Evolutionary conservation across 2,329 filamentous ascomycete genomes (phyloP).

Genomic region (Alternaria angustiovoidea): DNA sequence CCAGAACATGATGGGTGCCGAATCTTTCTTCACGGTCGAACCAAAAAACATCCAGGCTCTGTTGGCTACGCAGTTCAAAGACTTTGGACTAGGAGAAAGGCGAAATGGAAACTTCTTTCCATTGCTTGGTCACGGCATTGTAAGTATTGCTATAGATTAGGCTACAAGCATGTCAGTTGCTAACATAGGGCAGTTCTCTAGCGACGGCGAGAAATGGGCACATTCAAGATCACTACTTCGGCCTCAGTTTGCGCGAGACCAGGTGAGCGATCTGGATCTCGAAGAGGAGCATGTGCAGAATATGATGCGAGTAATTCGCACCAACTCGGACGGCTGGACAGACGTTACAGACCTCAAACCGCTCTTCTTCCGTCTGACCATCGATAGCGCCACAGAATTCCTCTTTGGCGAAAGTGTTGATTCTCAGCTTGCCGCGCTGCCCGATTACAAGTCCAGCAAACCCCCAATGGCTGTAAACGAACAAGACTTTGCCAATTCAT

Average conservation of each 20-base stretch:
- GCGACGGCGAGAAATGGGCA: slow-evolving; percentile 43
- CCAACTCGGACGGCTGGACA: slow-evolving; percentile 34
- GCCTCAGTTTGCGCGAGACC: slow-evolving; percentile 46
- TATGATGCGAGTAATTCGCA: slow-evolving; percentile 40
- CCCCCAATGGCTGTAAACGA: slow-evolving; percentile 22
- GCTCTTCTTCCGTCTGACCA: slow-evolving; percentile 51
- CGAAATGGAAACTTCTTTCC: slow-evolving; percentile 50
- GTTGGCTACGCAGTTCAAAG: slow-evolving; percentile 56
- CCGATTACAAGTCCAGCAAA: slow-evolving; percentile 27
- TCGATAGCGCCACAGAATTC: slow-evolving; percentile 50
- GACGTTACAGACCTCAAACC: slow-evolving; percentile 47
- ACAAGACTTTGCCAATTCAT: slow-evolving; percentile 33
- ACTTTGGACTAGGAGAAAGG: slow-evolving; percentile 52
- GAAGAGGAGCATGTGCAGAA: slow-evolving; percentile 45
- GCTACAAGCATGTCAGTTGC: neutral
- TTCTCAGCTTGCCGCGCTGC: slow-evolving; percentile 33
- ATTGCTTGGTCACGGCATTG: slow-evolving; percentile 53
- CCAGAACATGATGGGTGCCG: slow-evolving; percentile 27
- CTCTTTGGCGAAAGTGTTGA: slow-evolving; percentile 49
- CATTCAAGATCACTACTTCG: slow-evolving; percentile 44
- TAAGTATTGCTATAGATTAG: slow-evolving; percentile 19
- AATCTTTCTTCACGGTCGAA: slow-evolving; percentile 47
- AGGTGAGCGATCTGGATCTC: slow-evolving; percentile 44
- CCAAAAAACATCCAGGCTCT: slow-evolving; percentile 57
- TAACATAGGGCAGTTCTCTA: slow-evolving; percentile 34